Evolutionary conservation across 75 land plant species (phyloP).

Genomic region (Gnetum montanum): DNA sequence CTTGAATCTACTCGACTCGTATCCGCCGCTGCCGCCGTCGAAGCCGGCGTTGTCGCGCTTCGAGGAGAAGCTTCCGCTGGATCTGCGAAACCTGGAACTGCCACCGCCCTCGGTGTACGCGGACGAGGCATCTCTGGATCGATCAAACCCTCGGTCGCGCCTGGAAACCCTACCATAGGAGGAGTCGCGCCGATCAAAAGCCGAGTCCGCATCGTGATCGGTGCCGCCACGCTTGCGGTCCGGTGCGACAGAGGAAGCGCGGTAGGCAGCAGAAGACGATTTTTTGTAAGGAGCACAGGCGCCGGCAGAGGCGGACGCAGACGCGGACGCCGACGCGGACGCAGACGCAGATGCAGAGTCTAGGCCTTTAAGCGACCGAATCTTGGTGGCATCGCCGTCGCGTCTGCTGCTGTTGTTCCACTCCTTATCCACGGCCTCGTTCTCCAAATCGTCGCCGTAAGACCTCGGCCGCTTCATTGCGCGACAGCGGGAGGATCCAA

Average conservation of each 20-base stretch:
- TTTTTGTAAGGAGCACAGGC: slow-evolving; percentile 25
- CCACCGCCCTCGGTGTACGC: slow-evolving; percentile 1
- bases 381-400: slow-evolving; percentile 15
- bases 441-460: slow-evolving; percentile 38
- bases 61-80: slow-evolving; percentile 47
- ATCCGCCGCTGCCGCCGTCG: slow-evolving; percentile 19
- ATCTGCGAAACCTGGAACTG: slow-evolving; percentile 26
- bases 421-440: slow-evolving; percentile 17
- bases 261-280: slow-evolving; percentile 9
- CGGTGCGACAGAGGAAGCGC: slow-evolving; percentile 24
- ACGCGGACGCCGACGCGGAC: too few relatives aligned
- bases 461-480: slow-evolving; percentile 45
- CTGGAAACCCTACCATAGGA: slow-evolving; percentile 1
- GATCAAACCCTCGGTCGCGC: not conserved
- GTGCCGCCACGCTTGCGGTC: slow-evolving; percentile 26
- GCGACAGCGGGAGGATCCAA: not conserved
- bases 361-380: slow-evolving; percentile 15
- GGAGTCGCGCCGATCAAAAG: slow-evolving; percentile 14
- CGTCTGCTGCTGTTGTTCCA: slow-evolving; percentile 21
- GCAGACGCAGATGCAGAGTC: too few relatives aligned
- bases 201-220: slow-evolving; percentile 26
- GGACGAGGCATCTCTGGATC: slow-evolving; percentile 4
- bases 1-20: slow-evolving; percentile 16
- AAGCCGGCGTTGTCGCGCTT: too few relatives aligned
- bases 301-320: too few relatives aligned